phyloP scores from a whole-genome alignment of 2,329 filamentous ascomycete species.

The Juglanconis oblonga region DNA sequence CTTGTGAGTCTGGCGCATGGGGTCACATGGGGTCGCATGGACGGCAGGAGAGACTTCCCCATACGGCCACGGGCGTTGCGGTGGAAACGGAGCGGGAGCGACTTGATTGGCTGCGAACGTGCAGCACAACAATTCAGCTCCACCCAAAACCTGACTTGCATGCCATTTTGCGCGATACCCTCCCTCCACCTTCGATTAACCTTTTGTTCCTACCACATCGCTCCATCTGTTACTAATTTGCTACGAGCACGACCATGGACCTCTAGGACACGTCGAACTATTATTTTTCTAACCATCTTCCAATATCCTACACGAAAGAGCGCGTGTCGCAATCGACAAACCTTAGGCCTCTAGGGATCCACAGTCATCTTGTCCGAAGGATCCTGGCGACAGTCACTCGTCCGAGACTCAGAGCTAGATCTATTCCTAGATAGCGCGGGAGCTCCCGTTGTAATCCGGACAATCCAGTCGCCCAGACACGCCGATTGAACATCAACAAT shows the following conservation, averaged over 20 bases:
- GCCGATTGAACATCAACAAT: slow-evolving; percentile 32
- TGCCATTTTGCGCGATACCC: slow-evolving; percentile 11
- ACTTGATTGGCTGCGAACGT: slow-evolving; percentile 7
- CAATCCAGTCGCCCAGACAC: not conserved
- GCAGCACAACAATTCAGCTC: slow-evolving; percentile 15
- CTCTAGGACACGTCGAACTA: slow-evolving; percentile 17
- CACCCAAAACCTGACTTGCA: slow-evolving; percentile 18
- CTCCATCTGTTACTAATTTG: slow-evolving; percentile 8
- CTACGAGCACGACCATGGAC: slow-evolving; percentile 14
- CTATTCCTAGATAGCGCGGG: no score
- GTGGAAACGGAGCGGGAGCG: slow-evolving; percentile 12
- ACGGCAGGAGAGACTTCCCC: not conserved
- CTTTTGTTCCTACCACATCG: slow-evolving; percentile 1
- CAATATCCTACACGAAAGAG: slow-evolving; percentile 1
- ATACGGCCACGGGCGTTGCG: slow-evolving; percentile 9
- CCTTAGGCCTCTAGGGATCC: slow-evolving; percentile 3
- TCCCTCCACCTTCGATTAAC: not conserved
- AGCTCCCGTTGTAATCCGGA: not conserved
- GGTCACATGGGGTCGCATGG: not conserved
- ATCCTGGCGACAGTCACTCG: slow-evolving; percentile 2
- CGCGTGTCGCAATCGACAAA: not conserved
- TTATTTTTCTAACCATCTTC: slow-evolving; percentile 6
- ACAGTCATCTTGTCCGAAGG: slow-evolving; percentile 15
- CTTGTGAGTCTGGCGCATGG: not conserved
- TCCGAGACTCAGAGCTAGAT: not conserved